These are phyloP conservation scores for Penicillium sp. DNA, from an alignment of 2,329 filamentous ascomycete species.

Conservation along the genomic window DNA sequence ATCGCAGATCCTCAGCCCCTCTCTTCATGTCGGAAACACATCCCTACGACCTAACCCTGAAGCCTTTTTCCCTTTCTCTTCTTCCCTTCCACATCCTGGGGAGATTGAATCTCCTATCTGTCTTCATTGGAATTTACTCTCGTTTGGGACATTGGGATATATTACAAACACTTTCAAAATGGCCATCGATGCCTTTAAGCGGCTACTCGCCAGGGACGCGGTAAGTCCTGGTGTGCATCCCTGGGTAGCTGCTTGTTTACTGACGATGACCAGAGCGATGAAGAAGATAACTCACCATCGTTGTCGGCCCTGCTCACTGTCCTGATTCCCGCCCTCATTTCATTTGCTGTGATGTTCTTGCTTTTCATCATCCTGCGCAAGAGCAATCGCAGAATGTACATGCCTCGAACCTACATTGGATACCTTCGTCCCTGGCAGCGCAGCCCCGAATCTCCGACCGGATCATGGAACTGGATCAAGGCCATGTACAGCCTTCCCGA, in stretches of 20 bases:
- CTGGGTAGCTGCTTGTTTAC: not conserved
- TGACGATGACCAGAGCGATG: constrained; percentile 10
- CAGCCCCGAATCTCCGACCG: constrained; percentile 58
- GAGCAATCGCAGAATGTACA: constrained; percentile 52
- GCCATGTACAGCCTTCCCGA: constrained; percentile 68
- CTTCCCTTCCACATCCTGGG: not conserved
- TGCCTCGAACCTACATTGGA: constrained; percentile 56
- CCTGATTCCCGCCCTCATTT: constrained; percentile 47
- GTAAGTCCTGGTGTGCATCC: not conserved
- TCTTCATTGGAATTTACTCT: not conserved
- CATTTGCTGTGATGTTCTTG: constrained; percentile 48
- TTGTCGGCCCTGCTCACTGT: constrained; percentile 51
- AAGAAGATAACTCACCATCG: constrained; percentile 34
- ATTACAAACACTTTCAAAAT: constrained; percentile 10
- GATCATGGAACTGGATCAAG: constrained; percentile 66
- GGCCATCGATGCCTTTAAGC: constrained; percentile 18
- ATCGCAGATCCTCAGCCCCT: constrained; percentile 20
- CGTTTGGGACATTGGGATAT: not conserved
- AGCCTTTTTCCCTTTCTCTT: constrained; percentile 8
- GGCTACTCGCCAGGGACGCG: constrained; percentile 15
- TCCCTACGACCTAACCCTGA: constrained; percentile 11
- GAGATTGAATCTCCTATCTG: not conserved
- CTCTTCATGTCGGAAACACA: constrained; percentile 4
- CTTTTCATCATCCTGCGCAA: constrained; percentile 53
- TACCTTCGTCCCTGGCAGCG: constrained; percentile 55